Base-by-base conservation (phyloP, 106 monocot genomes). In the Dendrobium officinale region DNA sequence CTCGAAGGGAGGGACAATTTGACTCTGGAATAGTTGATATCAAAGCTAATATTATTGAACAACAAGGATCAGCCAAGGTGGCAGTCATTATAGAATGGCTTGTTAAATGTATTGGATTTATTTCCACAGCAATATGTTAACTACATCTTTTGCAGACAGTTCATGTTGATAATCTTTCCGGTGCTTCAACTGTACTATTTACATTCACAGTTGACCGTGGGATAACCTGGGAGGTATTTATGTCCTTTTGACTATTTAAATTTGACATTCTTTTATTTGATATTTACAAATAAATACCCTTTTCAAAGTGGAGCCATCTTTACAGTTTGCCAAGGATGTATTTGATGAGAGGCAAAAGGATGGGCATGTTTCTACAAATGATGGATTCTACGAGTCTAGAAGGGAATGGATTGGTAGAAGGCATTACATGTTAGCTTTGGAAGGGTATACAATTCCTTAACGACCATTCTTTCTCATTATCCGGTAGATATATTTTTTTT, bases 21-120 rank as follows among this genome's bases (percentile, higher is more conserved):
- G 99, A 99, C 84, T 95, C 91, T 54, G 99, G 99, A 77, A 95
- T 99, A 81, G 93, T 95, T 82, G 99, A 99, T 90, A 88, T 99
- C 19, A 91, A 85, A 81, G 99, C 91, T 75, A 91, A 90, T 31
- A 85, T 75, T 77, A 87, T 99, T 73, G 90, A 99, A 85, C 72
- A 89, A 78, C 84, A 85, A 68, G 91, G 80, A 86, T 54, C 83
- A 79, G 93, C 99, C 6, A 99, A 95, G 93, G 99, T 93, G 85
- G 24, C 78, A 16, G 76, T 24, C 5, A 44, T 40, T 55, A 2
- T 10, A 37, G 41, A 55, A 22, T 20, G 22, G 10, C 10, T 64
- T 37, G 10, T 37, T 33, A 70, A 33, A 76, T 33, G 18, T 47
- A n/a, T 82, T 20, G 44, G 5, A 40, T 73, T 4, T 77, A 15